Conservation (phyloP, 768 basidiomycete species). For the Amyloporia xantha region DNA sequence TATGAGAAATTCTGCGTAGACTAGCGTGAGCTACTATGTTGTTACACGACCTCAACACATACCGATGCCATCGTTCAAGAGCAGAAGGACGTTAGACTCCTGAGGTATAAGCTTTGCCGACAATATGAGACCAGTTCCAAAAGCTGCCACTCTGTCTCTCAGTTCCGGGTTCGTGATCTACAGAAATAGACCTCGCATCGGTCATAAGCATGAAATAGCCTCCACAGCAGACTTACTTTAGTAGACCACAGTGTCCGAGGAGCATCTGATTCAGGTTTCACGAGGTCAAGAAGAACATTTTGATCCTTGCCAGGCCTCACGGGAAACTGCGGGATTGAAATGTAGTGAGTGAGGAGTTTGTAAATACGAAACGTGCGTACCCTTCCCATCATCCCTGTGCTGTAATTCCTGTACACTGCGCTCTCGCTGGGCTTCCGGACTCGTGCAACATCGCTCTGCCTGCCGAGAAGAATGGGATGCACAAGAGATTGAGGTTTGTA, state of each 20-base stretch:
- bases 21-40: not conserved
- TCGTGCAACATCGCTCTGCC: conserved; percentile 84
- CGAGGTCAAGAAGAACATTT: conserved; percentile 56
- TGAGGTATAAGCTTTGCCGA: conserved; percentile 47
- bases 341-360: not conserved
- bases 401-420: conserved; percentile 87
- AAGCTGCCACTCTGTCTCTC: conserved; percentile 60
- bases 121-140: conserved; percentile 67
- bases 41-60: conserved; percentile 12
- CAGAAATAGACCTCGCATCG: not conserved
- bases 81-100: conserved; percentile 63
- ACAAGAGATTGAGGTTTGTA: conserved; percentile 82
- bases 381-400: conserved; percentile 75
- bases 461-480: conserved; percentile 87
- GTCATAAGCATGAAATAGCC: not conserved
- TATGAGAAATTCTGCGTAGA: conserved; percentile 61
- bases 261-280: conserved; percentile 59
- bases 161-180: conserved; percentile 73
- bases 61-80: conserved; percentile 80
- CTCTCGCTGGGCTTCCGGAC: conserved; percentile 79
- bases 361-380: conserved; percentile 36
- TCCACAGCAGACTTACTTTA: conserved; percentile 39
- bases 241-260: conserved; percentile 76
- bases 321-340: conserved; percentile 50
- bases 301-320: conserved; percentile 66